phyloP scores from a whole-genome alignment of 768 basidiomycete species.

The Hypsizygus marmoreus region DNA sequence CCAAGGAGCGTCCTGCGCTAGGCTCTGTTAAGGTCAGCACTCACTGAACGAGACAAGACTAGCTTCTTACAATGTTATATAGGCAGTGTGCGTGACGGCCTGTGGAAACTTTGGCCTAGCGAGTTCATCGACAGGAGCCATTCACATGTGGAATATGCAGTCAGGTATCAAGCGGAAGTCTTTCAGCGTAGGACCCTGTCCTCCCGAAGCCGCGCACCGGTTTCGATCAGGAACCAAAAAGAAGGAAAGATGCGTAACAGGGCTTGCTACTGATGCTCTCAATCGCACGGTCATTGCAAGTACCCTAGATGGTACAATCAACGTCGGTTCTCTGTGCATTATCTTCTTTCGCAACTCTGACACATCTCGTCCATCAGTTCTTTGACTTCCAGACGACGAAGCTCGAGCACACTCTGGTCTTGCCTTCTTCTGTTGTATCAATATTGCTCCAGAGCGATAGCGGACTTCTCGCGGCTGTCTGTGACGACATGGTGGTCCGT shows the following conservation, averaged over 20 bases:
- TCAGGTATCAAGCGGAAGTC: constrained; percentile 83
- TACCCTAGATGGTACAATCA: constrained; percentile 87
- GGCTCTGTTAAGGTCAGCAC: constrained; percentile 71
- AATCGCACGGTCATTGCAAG: constrained; percentile 81
- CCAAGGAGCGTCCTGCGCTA: constrained; percentile 39
- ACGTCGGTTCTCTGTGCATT: constrained; percentile 53
- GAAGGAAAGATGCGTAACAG: constrained; percentile 66
- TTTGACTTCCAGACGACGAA: constrained; percentile 93
- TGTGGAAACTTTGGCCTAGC: constrained; percentile 96
- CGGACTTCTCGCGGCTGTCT: constrained; percentile 78
- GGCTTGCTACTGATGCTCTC: constrained; percentile 82
- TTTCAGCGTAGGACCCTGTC: constrained; percentile 69
- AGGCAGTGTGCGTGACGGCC: constrained; percentile 87
- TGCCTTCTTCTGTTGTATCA: constrained; percentile 71
- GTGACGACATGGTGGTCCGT: constrained; percentile 85
- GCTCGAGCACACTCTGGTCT: constrained; percentile 62
- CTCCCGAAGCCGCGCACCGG: constrained; percentile 51
- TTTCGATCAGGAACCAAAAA: constrained; percentile 42
- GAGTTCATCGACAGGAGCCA: constrained; percentile 76
- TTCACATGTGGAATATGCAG: constrained; percentile 97
- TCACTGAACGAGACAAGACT: background rate
- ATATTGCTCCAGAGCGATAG: constrained; percentile 82
- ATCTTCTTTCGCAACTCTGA: constrained; percentile 6
- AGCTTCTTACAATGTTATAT: constrained; percentile 5
- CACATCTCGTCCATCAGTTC: constrained; percentile 56